These are phyloP conservation scores for Rauvolfia tetraphylla DNA, from an alignment of 257 asterid species.

Conservation along the genomic window DNA sequence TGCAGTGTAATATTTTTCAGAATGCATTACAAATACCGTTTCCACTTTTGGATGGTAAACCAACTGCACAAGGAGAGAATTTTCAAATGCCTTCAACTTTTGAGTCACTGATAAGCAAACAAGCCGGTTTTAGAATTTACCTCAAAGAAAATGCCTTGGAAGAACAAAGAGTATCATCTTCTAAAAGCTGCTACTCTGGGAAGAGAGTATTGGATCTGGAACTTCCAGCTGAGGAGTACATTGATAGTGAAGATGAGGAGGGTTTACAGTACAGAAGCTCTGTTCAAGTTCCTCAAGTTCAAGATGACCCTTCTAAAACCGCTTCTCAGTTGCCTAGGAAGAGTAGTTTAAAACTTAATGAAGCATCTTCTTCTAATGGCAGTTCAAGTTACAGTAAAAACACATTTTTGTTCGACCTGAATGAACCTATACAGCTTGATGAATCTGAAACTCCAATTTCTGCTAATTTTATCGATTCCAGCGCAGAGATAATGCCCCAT, in stretches of 20 bases:
- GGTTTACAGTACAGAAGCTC: conserved; percentile 23
- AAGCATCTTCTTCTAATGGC: conserved; percentile 24
- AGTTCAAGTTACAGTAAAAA: conserved; percentile 25
- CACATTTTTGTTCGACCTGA: conserved; percentile 52
- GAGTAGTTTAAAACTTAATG: conserved; percentile 23
- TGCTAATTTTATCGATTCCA: conserved; percentile 26
- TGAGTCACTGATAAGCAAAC: conserved; percentile 13
- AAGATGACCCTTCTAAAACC: conserved; percentile 10
- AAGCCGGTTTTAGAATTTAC: conserved; percentile 17
- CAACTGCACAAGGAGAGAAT: conserved; percentile 22
- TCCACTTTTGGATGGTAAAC: conserved; percentile 29
- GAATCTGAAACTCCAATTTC: conserved; percentile 35
- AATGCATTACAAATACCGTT: conserved; percentile 26
- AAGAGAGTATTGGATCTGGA: conserved; percentile 46
- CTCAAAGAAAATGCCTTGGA: conserved; percentile 19
- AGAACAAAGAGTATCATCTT: conserved; percentile 23
- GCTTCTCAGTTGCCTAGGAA: conserved; percentile 15
- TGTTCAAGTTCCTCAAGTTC: conserved; percentile 21
- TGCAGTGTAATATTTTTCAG: conserved; percentile 30
- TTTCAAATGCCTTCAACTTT: conserved; percentile 27
- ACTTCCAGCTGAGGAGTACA: conserved; percentile 35
- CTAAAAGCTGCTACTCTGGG: conserved; percentile 19
- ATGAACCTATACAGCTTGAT: conserved; percentile 43
- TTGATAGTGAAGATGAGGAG: conserved; percentile 32
- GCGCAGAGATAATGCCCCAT: conserved; percentile 21